Base-by-base conservation (phyloP, 495 filamentous ascomycete species). In the Penicillium parvum region DNA sequence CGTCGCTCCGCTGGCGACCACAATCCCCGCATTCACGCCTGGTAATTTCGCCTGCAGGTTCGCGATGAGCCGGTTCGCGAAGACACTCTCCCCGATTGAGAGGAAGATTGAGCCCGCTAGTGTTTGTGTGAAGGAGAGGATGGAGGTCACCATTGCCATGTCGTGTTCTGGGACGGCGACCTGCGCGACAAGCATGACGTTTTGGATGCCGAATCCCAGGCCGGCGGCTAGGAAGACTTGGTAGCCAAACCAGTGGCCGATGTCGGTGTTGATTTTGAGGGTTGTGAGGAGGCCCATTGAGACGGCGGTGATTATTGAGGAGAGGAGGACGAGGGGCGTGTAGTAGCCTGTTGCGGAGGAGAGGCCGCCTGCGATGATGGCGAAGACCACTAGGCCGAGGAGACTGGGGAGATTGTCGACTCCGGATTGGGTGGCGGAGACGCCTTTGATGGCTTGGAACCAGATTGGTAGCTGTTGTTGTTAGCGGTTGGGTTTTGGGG, bases 51-150 rank as follows among this genome's bases (percentile, higher is more conserved):
- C 43, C 6, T 43, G 53, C 1, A 88, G 60, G 27, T 79, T 77
- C 23, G 64, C 53, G 20, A 82, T 54, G 4, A 89, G 72, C 40
- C 74, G 69, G 58, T 84, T 87, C 30, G 73, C 72, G 54, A 92
- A 87, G 34, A 92, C 69, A 40, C 79, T 86, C 51, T 89, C 79
- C 4, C 69, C 83, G 22, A 89, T 79, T 2, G 76, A 76, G 37
- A 90, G 75, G 53, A 88, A 86, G 5, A 90, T 54, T 0, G 85
- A 75, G 12, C 79, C 81, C 18, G 79, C 80, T 9, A 90, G 65
- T 0, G 74, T 79, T 55, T 85, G 81, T n/a, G 68, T 47, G 60
- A 87, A 86, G 23, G 83, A 67, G 15, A 88, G 70, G 32, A 79
- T 81, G 6, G 80, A 84, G 17, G 75, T 77, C 0, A 83, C 73